Evolutionary conservation across 2,329 filamentous ascomycete species (phyloP).

Genomic region (Chalaropsis thielavioides): DNA sequence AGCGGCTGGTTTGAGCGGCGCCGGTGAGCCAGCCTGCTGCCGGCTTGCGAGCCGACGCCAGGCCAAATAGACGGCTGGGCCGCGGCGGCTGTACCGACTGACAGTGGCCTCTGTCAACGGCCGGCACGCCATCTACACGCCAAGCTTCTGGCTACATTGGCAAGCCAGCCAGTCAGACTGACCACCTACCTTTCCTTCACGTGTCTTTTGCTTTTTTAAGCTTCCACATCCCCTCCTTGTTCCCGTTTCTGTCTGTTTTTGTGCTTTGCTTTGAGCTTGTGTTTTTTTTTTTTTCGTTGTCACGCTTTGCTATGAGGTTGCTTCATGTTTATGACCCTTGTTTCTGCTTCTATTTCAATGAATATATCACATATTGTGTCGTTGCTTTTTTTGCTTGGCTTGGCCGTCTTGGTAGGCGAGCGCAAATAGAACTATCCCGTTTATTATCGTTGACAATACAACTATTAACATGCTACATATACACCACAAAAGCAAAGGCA

Average conservation of each 20-base stretch:
- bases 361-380: neutral
- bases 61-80: neutral
- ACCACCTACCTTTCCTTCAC: neutral
- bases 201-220: too few relatives aligned
- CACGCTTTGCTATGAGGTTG: neutral
- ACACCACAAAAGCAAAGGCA: neutral
- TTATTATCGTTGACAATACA: neutral
- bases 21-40: constrained; percentile 45
- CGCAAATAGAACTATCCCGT: neutral
- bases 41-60: too few relatives aligned
- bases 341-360: constrained; percentile 5
- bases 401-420: too few relatives aligned
- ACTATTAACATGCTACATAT: neutral
- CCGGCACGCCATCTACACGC: neutral
- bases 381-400: neutral
- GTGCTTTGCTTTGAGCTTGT: neutral
- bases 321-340: constrained; percentile 5
- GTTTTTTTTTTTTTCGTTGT: neutral
- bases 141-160: neutral
- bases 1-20: constrained; percentile 86
- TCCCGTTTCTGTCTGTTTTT: neutral
- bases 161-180: neutral
- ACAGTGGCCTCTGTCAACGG: neutral
- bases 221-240: neutral
- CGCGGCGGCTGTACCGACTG: neutral